Base-by-base conservation (phyloP, 2,329 filamentous ascomycete species). In the Aspergillus hortae region DNA sequence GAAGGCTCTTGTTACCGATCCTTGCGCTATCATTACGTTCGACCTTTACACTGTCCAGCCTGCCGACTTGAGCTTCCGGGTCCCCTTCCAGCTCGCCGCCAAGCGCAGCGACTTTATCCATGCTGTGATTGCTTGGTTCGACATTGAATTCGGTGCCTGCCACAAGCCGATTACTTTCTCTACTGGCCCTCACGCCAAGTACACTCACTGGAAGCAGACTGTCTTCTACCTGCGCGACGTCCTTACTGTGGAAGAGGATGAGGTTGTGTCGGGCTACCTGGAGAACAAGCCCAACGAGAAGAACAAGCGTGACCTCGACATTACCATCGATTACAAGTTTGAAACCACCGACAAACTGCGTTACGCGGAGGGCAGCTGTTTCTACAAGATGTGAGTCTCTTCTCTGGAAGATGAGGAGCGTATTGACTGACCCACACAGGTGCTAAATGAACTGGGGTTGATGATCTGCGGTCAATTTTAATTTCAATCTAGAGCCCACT, bases 151-250 rank as follows among this genome's bases (percentile, higher is more conserved):
- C 77, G 89, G 89, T 47, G 92, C 91, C 54, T 97, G 94, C 83
- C 94, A 99, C 83, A 97, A 97, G 83, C 89, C 91, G 30, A 91
- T 99, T 69, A 85, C 87, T 68, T 99, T 99, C 82, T 95, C 90
- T 49, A 99, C 94, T 15, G 94, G 94, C 19, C 94, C 94, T 25
- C 94, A 97, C 77, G 95, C 92, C 64, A 97, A 96, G 78, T 97
- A 97, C 78, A 99, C 94, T 15, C 94, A 99, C 82, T 99, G 94
- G 94, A 99, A 99, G 80, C 94, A 99, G 80, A 99, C 94, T 11
- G 94, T 99, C 57, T 97, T 99, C 78, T 99, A 99, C 77, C 81
- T 99, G 58, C 85, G 89, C 67, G 92, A 99, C 62, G 89, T 96
- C 32, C 78, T 99, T 59, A 97, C 92, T 15, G 91, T 96, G 35